Conservation (phyloP, 352 stramenopile genomes). For the Phytophthora agathidicida region DNA sequence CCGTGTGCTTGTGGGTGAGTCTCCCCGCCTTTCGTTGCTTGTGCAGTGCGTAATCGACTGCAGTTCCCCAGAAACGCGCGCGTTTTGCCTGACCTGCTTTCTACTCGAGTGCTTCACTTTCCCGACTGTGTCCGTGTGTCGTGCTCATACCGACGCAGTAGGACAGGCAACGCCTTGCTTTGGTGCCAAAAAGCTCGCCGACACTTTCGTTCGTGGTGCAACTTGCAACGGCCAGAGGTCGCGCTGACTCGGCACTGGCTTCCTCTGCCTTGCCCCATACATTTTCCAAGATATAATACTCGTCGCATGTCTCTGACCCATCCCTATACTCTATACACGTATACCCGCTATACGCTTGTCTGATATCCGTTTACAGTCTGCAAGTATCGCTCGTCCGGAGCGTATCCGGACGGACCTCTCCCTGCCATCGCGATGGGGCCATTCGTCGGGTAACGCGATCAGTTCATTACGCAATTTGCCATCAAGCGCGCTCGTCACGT, state of each 20-base stretch:
- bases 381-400: constrained; percentile 3
- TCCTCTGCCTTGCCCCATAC: not conserved
- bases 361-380: constrained; percentile 24
- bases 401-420: constrained; percentile 10
- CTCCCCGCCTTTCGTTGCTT: too few species aligned
- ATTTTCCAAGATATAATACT: constrained; percentile 17
- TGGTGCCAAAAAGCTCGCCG: too few species aligned
- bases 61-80: constrained; percentile 23
- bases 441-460: constrained; percentile 72
- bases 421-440: constrained; percentile 2
- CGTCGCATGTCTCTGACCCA: constrained; percentile 11
- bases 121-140: too few species aligned
- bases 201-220: constrained; percentile 2
- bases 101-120: not conserved
- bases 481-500: constrained; percentile 32
- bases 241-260: constrained; percentile 26
- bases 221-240: too few species aligned
- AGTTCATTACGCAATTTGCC: constrained; percentile 69
- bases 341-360: constrained; percentile 11
- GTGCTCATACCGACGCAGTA: too few species aligned
- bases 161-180: too few species aligned
- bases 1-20: too few species aligned
- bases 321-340: constrained; percentile 8
- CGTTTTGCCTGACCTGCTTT: constrained; percentile 4
- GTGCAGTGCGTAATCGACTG: constrained; percentile 11